Evolutionary conservation across 2,329 filamentous ascomycete species (phyloP).

Genomic region (Trichoderma harzianum): DNA sequence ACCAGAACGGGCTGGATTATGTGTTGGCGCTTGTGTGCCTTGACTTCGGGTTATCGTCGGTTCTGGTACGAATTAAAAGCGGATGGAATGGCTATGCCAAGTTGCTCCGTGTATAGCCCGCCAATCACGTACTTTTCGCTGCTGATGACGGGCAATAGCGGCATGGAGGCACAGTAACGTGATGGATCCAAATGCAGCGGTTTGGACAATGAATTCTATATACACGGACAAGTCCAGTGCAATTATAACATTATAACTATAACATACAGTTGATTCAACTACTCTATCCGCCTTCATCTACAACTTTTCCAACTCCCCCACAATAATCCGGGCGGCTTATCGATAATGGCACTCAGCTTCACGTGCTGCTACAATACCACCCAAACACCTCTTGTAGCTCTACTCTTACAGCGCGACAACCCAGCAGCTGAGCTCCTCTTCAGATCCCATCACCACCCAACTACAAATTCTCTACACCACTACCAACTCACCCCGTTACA

Average conservation of each 20-base stretch:
- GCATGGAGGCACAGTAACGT: neutral
- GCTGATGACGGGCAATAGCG: neutral
- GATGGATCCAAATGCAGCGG: neutral
- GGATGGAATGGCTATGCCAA: neutral
- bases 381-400: neutral
- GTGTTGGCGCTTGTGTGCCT: conserved; percentile 12
- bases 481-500: neutral
- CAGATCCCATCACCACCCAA: neutral
- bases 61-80: neutral
- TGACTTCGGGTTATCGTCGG: conserved; percentile 21
- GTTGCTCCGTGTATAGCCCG: neutral
- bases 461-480: neutral
- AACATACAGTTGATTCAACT: neutral
- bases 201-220: neutral
- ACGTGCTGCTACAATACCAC: neutral
- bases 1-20: neutral
- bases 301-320: neutral
- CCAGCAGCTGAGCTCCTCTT: neutral
- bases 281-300: neutral
- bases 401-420: neutral
- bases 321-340: neutral
- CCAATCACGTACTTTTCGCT: neutral
- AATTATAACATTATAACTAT: no score
- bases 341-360: neutral
- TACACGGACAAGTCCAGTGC: no score